These are phyloP conservation scores for Boletus rufocinnamomeus DNA, from an alignment of 768 basidiomycete genomes.

Conservation along the genomic window DNA sequence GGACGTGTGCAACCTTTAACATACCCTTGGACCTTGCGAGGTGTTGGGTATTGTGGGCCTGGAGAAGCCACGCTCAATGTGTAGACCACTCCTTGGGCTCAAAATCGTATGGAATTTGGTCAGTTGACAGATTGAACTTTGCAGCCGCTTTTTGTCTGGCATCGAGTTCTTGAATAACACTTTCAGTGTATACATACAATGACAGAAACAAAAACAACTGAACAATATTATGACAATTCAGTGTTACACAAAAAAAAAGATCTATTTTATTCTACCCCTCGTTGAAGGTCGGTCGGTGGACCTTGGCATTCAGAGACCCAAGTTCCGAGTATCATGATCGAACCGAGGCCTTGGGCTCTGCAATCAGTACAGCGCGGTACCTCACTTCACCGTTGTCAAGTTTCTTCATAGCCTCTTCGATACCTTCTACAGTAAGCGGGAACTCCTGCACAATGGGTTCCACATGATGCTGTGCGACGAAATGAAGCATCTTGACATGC, in stretches of 20 bases:
- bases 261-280: background rate
- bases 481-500: constrained; percentile 28
- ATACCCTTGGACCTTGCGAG: constrained; percentile 65
- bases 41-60: constrained; percentile 48
- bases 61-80: constrained; percentile 24
- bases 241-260: background rate
- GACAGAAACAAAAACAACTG: background rate
- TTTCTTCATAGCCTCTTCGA: constrained; percentile 11
- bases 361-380: constrained; percentile 29
- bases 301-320: background rate
- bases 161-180: background rate
- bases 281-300: background rate
- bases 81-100: background rate
- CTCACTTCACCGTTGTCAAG: constrained; percentile 15
- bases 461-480: constrained; percentile 24
- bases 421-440: constrained; percentile 27
- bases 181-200: background rate
- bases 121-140: background rate
- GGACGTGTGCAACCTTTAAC: constrained; percentile 52
- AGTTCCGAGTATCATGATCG: background rate
- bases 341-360: background rate
- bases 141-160: background rate
- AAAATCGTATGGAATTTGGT: too few relatives aligned
- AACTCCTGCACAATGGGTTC: constrained; percentile 31
- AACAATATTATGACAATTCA: background rate